phyloP scores from a whole-genome alignment of 1,284 basidiomycete genomes.

The Puccinia brachypodii region DNA sequence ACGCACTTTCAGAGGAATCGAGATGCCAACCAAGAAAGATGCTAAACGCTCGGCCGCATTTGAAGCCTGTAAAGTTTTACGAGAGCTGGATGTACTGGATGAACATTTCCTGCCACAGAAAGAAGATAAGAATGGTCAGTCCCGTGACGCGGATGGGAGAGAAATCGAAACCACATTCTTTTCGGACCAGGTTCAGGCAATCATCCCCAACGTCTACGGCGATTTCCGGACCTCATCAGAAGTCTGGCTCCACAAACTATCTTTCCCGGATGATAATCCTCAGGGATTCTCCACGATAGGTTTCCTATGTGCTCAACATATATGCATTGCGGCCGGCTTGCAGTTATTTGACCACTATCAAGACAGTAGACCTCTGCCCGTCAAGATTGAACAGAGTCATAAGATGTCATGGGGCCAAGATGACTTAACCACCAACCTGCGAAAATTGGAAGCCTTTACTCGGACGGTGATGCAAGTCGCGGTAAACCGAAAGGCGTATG shows the following conservation, averaged over 20 bases:
- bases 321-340: conserved; percentile 2
- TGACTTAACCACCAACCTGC: neutral
- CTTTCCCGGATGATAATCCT: conserved; percentile 15
- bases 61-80: conserved; percentile 67
- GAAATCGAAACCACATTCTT: conserved; percentile 1
- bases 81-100: conserved; percentile 70
- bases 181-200: conserved; percentile 20
- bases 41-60: conserved; percentile 78
- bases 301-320: neutral
- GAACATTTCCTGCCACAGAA: conserved; percentile 71
- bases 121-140: conserved; percentile 45
- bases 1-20: conserved; percentile 62
- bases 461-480: conserved; percentile 30
- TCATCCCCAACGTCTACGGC: conserved; percentile 43
- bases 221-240: neutral
- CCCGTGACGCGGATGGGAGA: conserved; percentile 52
- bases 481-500: conserved; percentile 20
- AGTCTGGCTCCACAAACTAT: conserved; percentile 19
- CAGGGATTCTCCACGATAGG: neutral
- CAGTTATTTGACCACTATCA: neutral
- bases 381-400: conserved; percentile 3
- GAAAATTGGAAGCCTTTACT: conserved; percentile 33
- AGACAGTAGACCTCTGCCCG: neutral
- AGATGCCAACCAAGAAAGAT: conserved; percentile 64
- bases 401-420: neutral